phyloP scores from a whole-genome alignment of 306 rosid species.

The Inga leiocalycina region DNA sequence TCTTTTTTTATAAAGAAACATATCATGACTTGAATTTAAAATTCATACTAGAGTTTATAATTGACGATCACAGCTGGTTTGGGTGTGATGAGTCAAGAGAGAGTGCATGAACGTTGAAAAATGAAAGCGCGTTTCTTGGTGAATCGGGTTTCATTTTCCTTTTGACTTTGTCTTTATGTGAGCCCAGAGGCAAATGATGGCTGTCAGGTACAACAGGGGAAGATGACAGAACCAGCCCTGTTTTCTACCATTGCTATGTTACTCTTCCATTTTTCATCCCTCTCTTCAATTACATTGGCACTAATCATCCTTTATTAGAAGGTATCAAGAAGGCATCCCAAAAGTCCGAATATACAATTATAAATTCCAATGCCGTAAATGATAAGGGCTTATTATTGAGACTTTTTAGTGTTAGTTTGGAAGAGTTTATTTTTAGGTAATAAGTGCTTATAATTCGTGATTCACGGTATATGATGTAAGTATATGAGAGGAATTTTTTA shows the following conservation, averaged over 20 bases:
- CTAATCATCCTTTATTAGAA: too few relatives aligned
- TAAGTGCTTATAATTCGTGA: too few relatives aligned
- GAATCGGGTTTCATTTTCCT: slow-evolving; percentile 30
- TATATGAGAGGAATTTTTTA: too few relatives aligned
- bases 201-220: slow-evolving; percentile 19
- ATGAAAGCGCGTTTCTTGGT: slow-evolving; percentile 66
- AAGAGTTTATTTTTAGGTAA: too few relatives aligned
- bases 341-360: too few relatives aligned
- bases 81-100: slow-evolving; percentile 5
- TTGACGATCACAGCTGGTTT: slow-evolving; percentile 62
- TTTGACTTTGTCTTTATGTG: slow-evolving; percentile 28
- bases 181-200: neutral
- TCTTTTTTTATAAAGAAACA: neutral
- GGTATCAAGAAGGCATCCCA: too few relatives aligned
- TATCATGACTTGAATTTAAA: slow-evolving; percentile 23
- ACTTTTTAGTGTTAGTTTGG: too few relatives aligned
- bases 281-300: neutral
- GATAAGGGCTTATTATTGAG: too few relatives aligned
- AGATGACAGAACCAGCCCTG: slow-evolving; percentile 33
- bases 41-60: slow-evolving; percentile 34
- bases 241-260: neutral
- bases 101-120: slow-evolving; percentile 54
- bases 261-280: neutral
- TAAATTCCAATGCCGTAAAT: too few relatives aligned
- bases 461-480: too few relatives aligned